Conservation (phyloP, 2,329 filamentous ascomycete species). For the Monosporascus sp. region DNA sequence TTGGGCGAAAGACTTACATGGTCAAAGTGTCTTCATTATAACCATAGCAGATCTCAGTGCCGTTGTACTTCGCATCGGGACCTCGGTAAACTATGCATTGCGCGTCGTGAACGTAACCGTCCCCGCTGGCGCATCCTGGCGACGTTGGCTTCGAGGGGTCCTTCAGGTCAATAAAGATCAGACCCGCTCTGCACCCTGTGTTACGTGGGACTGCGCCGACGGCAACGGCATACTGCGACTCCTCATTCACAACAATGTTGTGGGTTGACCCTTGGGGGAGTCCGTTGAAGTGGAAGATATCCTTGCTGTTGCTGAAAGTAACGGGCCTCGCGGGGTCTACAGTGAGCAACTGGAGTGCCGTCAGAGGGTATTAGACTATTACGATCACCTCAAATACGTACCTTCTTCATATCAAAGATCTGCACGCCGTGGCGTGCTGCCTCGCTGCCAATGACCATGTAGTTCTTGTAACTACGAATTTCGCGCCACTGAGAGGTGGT, state of each 20-base stretch:
- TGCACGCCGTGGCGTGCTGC: slow-evolving; percentile 51
- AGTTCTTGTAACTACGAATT: slow-evolving; percentile 33
- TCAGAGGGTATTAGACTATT: too few relatives aligned
- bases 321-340: slow-evolving; percentile 35
- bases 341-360: slow-evolving; percentile 31
- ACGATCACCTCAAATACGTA: too few relatives aligned
- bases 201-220: slow-evolving; percentile 37
- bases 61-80: slow-evolving; percentile 41
- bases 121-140: slow-evolving; percentile 47
- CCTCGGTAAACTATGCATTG: slow-evolving; percentile 47
- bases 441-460: slow-evolving; percentile 34
- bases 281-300: slow-evolving; percentile 29
- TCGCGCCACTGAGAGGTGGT: slow-evolving; percentile 30
- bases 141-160: slow-evolving; percentile 47
- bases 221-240: slow-evolving; percentile 42
- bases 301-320: slow-evolving; percentile 29
- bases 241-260: slow-evolving; percentile 49
- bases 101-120: slow-evolving; percentile 57
- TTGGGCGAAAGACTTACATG: slow-evolving; percentile 21
- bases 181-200: slow-evolving; percentile 40
- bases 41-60: slow-evolving; percentile 50
- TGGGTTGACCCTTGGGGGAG: slow-evolving; percentile 37
- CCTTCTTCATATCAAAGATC: slow-evolving; percentile 55
- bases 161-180: slow-evolving; percentile 54
- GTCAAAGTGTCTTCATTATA: slow-evolving; percentile 50